Percentiles rank a stretch among this genome's conserved stretches.
Conservation (phyloP, 129 eudicot genomes). For the Heracleum sosnowskyi region DNA sequence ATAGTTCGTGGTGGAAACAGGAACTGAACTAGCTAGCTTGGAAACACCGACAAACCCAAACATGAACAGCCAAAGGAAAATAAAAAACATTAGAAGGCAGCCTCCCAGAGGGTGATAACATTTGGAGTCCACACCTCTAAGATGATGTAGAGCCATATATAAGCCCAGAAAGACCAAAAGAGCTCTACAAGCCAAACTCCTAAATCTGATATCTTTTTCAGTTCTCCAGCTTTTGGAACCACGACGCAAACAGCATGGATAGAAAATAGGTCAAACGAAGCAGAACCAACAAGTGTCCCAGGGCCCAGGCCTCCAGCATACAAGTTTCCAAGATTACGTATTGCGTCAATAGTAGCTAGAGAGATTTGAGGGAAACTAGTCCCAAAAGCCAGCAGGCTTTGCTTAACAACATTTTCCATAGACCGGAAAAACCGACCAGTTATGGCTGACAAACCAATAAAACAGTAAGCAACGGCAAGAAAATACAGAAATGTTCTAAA, state of each 20-base stretch:
- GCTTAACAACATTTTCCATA: slow-evolving; percentile 88
- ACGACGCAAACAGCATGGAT: slow-evolving; percentile 97
- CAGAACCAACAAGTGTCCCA: slow-evolving; percentile 97
- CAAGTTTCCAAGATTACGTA: slow-evolving; percentile 53
- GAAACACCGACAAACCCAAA: too few species aligned
- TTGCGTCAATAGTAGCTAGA: slow-evolving; percentile 81
- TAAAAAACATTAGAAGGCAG: too few species aligned
- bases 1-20: too few species aligned
- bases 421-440: slow-evolving; percentile 77
- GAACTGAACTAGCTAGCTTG: too few species aligned
- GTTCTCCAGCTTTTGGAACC: slow-evolving; percentile 91
- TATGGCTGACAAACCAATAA: slow-evolving; percentile 80
- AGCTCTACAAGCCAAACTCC: slow-evolving; percentile 96
- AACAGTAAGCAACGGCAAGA: slow-evolving; percentile 69
- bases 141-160: slow-evolving; percentile 74
- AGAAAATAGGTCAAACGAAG: slow-evolving; percentile 92
- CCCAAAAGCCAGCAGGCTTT: slow-evolving; percentile 80
- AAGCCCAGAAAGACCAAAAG: slow-evolving; percentile 98
- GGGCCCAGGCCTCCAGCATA: slow-evolving; percentile 99
- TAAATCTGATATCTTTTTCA: slow-evolving; percentile 87
- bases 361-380: slow-evolving; percentile 95
- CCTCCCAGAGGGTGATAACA: too few species aligned
- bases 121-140: slow-evolving; percentile 43
- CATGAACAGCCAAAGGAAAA: too few species aligned
- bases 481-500: slow-evolving; percentile 57